Base-by-base conservation (phyloP, 495 filamentous ascomycete genomes). In the Parathielavia appendiculata region DNA sequence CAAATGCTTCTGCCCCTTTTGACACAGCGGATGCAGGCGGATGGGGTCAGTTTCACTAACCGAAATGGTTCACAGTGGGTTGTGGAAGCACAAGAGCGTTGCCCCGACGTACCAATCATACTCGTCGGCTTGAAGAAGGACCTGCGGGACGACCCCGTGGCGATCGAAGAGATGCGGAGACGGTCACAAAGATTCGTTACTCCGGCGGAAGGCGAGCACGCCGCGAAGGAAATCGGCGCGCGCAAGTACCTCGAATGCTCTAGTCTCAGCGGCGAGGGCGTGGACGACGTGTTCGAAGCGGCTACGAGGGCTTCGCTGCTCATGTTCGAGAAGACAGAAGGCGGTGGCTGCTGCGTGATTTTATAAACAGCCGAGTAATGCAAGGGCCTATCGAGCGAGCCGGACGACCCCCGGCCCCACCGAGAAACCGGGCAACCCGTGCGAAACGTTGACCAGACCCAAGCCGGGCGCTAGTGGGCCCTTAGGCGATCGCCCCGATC, bases 211-310 rank as follows among this genome's bases (percentile, higher is more conserved):
- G 93, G 90, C 56, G 86, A 86, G 54, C 84, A 87, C 39, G 87
- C 86, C 32, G 89, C 88, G 41, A 83, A 88, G 51, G 84, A 91
- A 57, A 88, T 97, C 65, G 91, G 92, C 43, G 93, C 92, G 51
- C 81, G 89, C 62, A 96, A 96, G 75, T 99, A 99, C 64, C 86
- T 99, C 49, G 93, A 99, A 70, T 99, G 93, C 75, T 97, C 92
- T 5, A 92, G 89, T 34, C 73, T 99, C 63, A 96, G 89, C n/a
- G 93, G 93, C 49, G 95, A 99, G 69, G 93, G 93, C 13, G 93
- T 99, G 22, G 93, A 99, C 71, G 93, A 99, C 73, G 93, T 99
- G 13, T 99, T 99, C 67, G 93, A 99, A 70, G 93, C 93, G 30
- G 93, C 93, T 10, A 99, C 93, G 54, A 82, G 93, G 66, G 92